These are phyloP conservation scores for Magnaporthiopsis incrustans DNA, from an alignment of 2,329 filamentous ascomycete species.

Conservation along the genomic window DNA sequence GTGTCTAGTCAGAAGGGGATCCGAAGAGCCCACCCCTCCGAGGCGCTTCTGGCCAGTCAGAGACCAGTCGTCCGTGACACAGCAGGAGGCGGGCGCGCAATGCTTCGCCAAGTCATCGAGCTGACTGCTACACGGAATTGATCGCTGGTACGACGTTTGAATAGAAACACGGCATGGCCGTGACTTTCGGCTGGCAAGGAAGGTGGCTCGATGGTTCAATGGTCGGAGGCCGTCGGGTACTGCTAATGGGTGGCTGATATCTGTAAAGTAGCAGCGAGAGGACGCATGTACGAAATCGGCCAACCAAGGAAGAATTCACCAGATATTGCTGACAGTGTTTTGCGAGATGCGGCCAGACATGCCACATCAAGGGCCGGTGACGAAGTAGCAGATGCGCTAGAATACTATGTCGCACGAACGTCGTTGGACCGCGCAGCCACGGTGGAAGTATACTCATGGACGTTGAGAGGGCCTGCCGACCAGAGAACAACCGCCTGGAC, in stretches of 20 bases:
- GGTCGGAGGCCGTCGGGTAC: neutral
- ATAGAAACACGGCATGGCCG: too few species aligned
- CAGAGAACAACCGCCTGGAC: conserved; percentile 75
- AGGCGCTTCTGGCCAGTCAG: neutral
- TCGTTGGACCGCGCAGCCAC: neutral
- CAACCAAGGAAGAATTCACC: neutral
- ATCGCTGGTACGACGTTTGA: neutral
- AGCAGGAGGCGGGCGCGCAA: neutral
- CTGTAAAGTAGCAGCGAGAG: neutral
- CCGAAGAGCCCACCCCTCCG: neutral
- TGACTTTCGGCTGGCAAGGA: too few species aligned
- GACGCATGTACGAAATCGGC: neutral
- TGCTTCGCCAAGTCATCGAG: neutral
- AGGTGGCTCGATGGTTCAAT: too few species aligned
- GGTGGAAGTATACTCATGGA: conserved; percentile 58
- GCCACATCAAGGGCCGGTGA: neutral
- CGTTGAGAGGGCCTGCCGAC: conserved; percentile 63
- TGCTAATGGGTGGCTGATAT: neutral
- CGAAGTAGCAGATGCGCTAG: neutral
- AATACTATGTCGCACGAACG: neutral
- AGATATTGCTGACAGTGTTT: neutral
- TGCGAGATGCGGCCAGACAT: neutral
- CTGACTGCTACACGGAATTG: neutral
- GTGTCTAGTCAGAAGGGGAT: neutral
- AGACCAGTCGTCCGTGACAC: neutral